Percentiles rank a stretch among this genome's conserved stretches.
Conservation (phyloP, 2,329 filamentous ascomycete genomes). For the Neopestalotiopsis clavispora region DNA sequence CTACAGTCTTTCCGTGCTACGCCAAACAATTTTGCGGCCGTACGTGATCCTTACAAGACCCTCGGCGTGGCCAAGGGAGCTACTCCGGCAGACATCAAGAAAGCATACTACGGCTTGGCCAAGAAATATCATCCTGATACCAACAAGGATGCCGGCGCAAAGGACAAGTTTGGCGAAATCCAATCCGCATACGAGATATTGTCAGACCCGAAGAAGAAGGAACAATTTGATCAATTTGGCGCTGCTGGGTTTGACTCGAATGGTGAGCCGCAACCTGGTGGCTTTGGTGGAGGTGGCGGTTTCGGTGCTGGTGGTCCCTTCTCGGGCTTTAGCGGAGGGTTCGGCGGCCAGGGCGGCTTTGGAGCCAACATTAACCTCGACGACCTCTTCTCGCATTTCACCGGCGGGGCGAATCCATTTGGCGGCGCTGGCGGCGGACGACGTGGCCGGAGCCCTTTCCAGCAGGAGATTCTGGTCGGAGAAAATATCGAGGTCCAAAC, state of each 20-base stretch:
- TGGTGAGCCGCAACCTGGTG: constrained; percentile 58
- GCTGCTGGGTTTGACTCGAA: constrained; percentile 85
- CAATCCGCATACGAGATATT: constrained; percentile 94
- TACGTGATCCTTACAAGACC: constrained; percentile 83
- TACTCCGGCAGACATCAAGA: constrained; percentile 90
- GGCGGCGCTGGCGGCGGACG: constrained; percentile 54
- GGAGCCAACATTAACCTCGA: constrained; percentile 92
- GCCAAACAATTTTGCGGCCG: constrained; percentile 44
- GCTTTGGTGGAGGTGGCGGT: constrained; percentile 56
- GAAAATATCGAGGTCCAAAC: constrained; percentile 96
- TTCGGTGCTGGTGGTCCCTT: constrained; percentile 65
- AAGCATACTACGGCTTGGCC: constrained; percentile 95
- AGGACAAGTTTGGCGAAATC: constrained; percentile 92
- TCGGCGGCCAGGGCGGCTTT: constrained; percentile 59
- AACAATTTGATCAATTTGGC: constrained; percentile 90
- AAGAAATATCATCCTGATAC: constrained; percentile 99
- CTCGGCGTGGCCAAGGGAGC: constrained; percentile 85
- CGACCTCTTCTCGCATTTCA: constrained; percentile 90
- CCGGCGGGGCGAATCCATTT: constrained; percentile 58
- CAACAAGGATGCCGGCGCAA: constrained; percentile 92
- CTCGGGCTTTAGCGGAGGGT: constrained; percentile 52
- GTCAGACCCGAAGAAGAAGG: constrained; percentile 89
- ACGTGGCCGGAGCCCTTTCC: constrained; percentile 68
- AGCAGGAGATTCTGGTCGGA: constrained; percentile 82
- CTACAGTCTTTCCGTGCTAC: constrained; percentile 66